These are phyloP conservation scores for Nannizzia gypsea DNA, from an alignment of 2,329 filamentous ascomycete genomes.

Conservation along the genomic window DNA sequence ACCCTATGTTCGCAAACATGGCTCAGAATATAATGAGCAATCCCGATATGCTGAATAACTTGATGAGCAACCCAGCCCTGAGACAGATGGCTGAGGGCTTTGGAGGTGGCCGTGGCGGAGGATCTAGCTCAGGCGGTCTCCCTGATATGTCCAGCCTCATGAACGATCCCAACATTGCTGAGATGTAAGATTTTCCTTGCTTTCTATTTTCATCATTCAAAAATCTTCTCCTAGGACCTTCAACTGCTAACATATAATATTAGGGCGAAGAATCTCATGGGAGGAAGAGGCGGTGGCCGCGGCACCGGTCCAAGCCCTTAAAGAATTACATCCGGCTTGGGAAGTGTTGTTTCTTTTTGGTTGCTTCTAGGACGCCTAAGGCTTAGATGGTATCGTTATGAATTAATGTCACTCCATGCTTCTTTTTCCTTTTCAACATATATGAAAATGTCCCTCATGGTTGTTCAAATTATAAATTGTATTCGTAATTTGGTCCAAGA, in stretches of 20 bases:
- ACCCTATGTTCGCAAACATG: slow-evolving; percentile 97
- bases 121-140: slow-evolving; percentile 52
- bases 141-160: slow-evolving; percentile 77
- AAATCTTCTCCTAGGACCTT: slow-evolving; percentile 7
- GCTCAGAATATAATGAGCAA: slow-evolving; percentile 96
- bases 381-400: not conserved
- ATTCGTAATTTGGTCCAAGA: slow-evolving; percentile 3
- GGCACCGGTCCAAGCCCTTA: slow-evolving; percentile 23
- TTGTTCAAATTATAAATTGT: not conserved
- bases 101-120: slow-evolving; percentile 38
- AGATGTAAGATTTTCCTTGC: slow-evolving; percentile 62
- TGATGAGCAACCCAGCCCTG: slow-evolving; percentile 89
- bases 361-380: not conserved
- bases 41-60: slow-evolving; percentile 76
- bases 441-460: not conserved
- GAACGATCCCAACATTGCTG: slow-evolving; percentile 82
- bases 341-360: not conserved
- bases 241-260: slow-evolving; percentile 7
- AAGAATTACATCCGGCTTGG: not conserved
- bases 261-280: slow-evolving; percentile 59
- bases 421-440: too few relatives aligned
- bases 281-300: slow-evolving; percentile 37
- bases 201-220: not conserved
- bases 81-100: slow-evolving; percentile 79
- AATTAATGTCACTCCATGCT: not conserved